Conservation (phyloP, 306 rosid species). For the Mimosa pudica region DNA sequence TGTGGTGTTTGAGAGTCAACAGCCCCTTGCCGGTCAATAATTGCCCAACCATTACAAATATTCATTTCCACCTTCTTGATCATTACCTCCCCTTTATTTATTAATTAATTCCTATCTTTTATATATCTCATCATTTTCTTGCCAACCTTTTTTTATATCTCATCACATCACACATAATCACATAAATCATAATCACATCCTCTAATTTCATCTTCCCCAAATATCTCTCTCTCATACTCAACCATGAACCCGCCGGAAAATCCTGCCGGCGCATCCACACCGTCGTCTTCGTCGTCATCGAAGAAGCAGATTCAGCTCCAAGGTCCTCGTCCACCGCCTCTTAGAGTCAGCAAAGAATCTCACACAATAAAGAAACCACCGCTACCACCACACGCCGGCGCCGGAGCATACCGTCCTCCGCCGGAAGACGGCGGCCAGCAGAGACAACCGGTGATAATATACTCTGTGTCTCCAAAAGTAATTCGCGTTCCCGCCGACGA, state of each 20-base stretch:
- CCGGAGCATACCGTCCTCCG: not conserved
- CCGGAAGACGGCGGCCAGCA: slow-evolving; percentile 6
- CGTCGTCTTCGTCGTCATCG: slow-evolving; percentile 24
- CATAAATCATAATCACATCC: not conserved
- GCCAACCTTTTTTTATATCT: too few species aligned
- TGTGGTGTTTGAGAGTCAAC: not conserved
- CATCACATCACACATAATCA: not conserved
- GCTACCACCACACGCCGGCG: slow-evolving; percentile 26
- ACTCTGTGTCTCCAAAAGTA: slow-evolving; percentile 56
- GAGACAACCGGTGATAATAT: slow-evolving; percentile 53
- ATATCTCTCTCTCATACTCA: not conserved
- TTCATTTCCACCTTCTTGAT: not conserved
- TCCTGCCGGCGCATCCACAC: slow-evolving; percentile 17
- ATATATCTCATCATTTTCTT: too few species aligned
- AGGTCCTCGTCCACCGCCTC: slow-evolving; percentile 67
- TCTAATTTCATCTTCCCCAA: not conserved
- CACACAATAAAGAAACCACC: slow-evolving; percentile 71
- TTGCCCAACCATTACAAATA: not conserved
- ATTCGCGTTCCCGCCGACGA: slow-evolving; percentile 48
- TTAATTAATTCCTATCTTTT: too few species aligned
- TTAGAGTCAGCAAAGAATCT: slow-evolving; percentile 61
- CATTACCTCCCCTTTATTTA: not conserved
- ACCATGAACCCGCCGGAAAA: slow-evolving; percentile 46
- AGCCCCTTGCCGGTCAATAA: not conserved
- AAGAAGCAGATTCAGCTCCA: slow-evolving; percentile 60